phyloP scores from a whole-genome alignment of 1,284 basidiomycete genomes.

The Ceratobasidium sp. region DNA sequence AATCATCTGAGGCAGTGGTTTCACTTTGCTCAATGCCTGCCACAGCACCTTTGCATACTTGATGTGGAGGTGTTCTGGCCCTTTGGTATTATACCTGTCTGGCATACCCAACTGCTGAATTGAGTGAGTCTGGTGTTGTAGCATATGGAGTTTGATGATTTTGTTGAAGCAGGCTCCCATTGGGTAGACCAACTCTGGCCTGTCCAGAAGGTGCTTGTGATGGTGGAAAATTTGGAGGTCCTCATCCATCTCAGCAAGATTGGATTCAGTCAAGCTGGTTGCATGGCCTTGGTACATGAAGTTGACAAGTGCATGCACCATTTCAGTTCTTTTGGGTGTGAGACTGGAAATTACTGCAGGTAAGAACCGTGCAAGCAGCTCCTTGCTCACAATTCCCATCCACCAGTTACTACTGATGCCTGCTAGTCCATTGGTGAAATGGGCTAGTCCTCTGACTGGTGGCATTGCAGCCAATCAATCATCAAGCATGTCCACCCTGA shows the following conservation, averaged over 20 bases:
- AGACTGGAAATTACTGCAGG: neutral
- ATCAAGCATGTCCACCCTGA: neutral
- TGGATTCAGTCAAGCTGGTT: conserved; percentile 1
- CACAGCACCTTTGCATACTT: conserved; percentile 5
- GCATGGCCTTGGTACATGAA: conserved; percentile 19
- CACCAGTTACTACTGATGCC: neutral
- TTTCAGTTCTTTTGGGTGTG: neutral
- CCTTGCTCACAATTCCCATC: conserved; percentile 16
- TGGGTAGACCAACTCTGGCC: neutral
- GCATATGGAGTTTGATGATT: conserved; percentile 23
- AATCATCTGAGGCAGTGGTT: neutral
- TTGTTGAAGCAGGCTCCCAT: neutral
- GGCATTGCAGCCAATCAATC: conserved; percentile 13
- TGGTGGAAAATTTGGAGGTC: conserved; percentile 2
- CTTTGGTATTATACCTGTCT: conserved; percentile 42
- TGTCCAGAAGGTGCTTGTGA: neutral
- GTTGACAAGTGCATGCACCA: neutral
- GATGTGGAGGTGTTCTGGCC: conserved; percentile 42
- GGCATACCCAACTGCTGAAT: conserved; percentile 38
- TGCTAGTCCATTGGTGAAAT: conserved; percentile 17
- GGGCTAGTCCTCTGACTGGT: neutral
- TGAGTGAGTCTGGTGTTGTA: conserved; percentile 13
- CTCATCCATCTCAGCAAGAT: neutral
- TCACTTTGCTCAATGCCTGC: conserved; percentile 13
- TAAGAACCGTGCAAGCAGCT: conserved; percentile 9